These are phyloP conservation scores for Fistulinella cinereoalba DNA, from an alignment of 1,284 basidiomycete species.

Conservation along the genomic window DNA sequence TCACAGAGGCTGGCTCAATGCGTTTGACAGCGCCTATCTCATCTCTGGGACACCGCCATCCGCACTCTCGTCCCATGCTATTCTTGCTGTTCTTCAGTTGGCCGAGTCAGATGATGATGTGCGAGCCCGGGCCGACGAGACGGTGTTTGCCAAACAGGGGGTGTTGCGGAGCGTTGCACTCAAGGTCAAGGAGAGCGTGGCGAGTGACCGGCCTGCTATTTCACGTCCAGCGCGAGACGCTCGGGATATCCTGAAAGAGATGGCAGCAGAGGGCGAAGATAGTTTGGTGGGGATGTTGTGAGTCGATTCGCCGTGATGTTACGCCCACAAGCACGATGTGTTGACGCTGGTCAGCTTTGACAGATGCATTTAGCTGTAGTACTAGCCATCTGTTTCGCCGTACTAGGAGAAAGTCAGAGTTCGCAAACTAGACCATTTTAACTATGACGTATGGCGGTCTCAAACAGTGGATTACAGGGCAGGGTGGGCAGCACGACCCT, in stretches of 20 bases:
- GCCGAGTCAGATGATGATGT: conserved; percentile 2
- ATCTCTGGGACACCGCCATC: conserved; percentile 62
- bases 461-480: too few species aligned
- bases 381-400: too few species aligned
- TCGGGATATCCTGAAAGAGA: conserved; percentile 65
- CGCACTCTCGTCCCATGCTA: conserved; percentile 61
- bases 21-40: conserved; percentile 47
- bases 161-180: conserved; percentile 64
- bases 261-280: conserved; percentile 27
- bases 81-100: conserved; percentile 40
- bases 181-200: conserved; percentile 71
- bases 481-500: too few species aligned
- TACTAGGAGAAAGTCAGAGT: too few species aligned
- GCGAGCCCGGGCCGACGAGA: conserved; percentile 26
- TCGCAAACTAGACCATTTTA: too few species aligned
- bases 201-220: conserved; percentile 71
- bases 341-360: too few species aligned
- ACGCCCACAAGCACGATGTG: too few species aligned
- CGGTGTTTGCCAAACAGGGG: conserved; percentile 60
- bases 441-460: too few species aligned
- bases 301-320: too few species aligned
- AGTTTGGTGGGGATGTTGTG: conserved; percentile 28
- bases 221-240: conserved; percentile 84
- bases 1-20: too few species aligned
- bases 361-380: too few species aligned